Evolutionary conservation across 768 basidiomycete genomes (phyloP).

Genomic region (Suillus paluster): DNA sequence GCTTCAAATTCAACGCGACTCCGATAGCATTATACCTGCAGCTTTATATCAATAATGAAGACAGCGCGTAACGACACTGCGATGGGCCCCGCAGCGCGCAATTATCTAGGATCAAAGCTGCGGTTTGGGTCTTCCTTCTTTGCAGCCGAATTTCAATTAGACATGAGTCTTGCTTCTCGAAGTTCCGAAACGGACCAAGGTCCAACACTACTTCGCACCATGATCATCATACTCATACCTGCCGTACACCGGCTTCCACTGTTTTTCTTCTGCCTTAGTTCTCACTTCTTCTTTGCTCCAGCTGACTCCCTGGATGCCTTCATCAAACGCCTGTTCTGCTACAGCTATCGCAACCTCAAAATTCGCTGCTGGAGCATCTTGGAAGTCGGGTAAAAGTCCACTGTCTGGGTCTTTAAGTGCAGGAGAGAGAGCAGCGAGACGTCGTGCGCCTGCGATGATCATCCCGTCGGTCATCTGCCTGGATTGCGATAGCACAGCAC

Average conservation of each 20-base stretch:
- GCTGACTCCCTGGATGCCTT: conserved; percentile 63
- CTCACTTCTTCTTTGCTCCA: conserved; percentile 66
- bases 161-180: conserved; percentile 6
- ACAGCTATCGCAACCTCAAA: conserved; percentile 85
- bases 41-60: neutral
- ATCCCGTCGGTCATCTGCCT: conserved; percentile 77
- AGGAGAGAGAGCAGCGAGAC: conserved; percentile 78
- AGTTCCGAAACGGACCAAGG: conserved; percentile 4
- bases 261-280: conserved; percentile 48
- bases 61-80: neutral
- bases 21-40: neutral
- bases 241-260: conserved; percentile 71
- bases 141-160: neutral
- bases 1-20: neutral
- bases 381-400: conserved; percentile 77
- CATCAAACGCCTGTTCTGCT: conserved; percentile 74
- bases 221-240: conserved; percentile 66
- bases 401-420: conserved; percentile 71
- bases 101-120: neutral
- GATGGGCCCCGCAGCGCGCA: neutral
- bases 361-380: conserved; percentile 72
- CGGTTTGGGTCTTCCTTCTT: conserved; percentile 21
- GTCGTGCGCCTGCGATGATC: conserved; percentile 81
- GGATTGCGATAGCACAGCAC: conserved; percentile 71
- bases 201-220: conserved; percentile 41